Evolutionary conservation across 169 alveolate genomes (phyloP).

Genomic region (Babesia ovata): DNA sequence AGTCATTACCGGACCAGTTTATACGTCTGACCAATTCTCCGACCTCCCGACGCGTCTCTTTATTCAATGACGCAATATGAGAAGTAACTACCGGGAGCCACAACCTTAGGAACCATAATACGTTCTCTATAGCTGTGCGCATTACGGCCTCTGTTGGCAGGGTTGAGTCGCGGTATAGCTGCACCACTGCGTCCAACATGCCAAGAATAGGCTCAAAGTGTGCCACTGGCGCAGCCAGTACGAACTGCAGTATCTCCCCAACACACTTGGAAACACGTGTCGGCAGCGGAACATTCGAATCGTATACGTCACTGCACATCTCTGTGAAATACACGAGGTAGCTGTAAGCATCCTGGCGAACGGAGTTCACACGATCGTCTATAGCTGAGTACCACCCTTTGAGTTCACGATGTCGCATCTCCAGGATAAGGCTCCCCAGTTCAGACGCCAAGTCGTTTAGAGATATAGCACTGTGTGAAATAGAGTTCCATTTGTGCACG

Average conservation of each 20-base stretch:
- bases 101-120: conserved; percentile 13
- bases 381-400: conserved; percentile 39
- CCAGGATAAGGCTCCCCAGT: conserved; percentile 20
- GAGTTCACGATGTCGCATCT: conserved; percentile 35
- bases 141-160: conserved; percentile 2
- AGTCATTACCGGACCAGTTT: conserved; percentile 47
- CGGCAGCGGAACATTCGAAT: conserved; percentile 6
- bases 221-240: conserved; percentile 23
- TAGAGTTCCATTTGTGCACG: conserved; percentile 49
- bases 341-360: conserved; percentile 27
- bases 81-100: conserved; percentile 18
- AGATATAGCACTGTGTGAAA: conserved; percentile 40
- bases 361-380: conserved; percentile 5
- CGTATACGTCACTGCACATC: conserved; percentile 51
- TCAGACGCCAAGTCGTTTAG: conserved; percentile 21
- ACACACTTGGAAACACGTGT: not conserved
- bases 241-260: conserved; percentile 17
- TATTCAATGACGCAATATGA: not conserved
- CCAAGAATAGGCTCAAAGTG: conserved; percentile 37
- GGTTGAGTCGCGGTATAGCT: conserved; percentile 24
- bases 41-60: conserved; percentile 23
- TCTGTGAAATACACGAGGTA: conserved; percentile 26
- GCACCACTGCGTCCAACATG: conserved; percentile 18
- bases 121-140: conserved; percentile 25
- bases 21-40: conserved; percentile 39